Percentiles rank a stretch among this genome's conserved stretches.
Conservation (phyloP, 768 basidiomycete genomes). For the Daedalea quercina region DNA sequence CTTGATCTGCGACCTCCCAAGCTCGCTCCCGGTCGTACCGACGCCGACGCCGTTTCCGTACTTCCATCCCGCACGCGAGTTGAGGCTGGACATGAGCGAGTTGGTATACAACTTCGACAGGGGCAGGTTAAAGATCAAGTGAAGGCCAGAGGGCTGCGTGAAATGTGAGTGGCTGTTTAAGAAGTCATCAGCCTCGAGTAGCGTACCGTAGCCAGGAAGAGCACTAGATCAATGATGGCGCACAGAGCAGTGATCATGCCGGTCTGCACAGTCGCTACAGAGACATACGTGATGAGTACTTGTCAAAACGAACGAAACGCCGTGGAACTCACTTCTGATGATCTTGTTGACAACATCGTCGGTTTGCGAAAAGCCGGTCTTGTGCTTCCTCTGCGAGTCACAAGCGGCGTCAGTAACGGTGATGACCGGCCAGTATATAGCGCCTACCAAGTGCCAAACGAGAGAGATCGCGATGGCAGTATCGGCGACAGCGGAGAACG, state of each 20-base stretch:
- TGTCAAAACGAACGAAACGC: not conserved
- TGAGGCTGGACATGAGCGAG: conserved; percentile 32
- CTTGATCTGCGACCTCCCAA: conserved; percentile 6
- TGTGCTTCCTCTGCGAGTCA: conserved; percentile 28
- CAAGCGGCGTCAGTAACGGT: not conserved
- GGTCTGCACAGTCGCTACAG: conserved; percentile 31
- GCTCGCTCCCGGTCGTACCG: conserved; percentile 6
- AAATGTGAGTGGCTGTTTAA: not conserved
- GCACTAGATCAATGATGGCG: conserved; percentile 23
- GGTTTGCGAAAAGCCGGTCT: conserved; percentile 35
- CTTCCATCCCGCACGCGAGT: conserved; percentile 29
- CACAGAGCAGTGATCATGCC: conserved; percentile 29
- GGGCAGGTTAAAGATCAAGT: conserved; percentile 30
- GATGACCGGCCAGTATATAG: not conserved
- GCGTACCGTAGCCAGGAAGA: conserved; percentile 25
- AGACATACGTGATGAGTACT: not conserved
- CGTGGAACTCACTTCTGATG: conserved; percentile 27
- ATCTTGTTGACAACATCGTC: conserved; percentile 38
- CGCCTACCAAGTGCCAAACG: conserved; percentile 36
- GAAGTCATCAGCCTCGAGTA: not conserved
- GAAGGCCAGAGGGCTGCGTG: conserved; percentile 19
- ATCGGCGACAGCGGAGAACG: conserved; percentile 33
- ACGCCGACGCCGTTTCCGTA: conserved; percentile 14
- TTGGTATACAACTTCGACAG: conserved; percentile 34
- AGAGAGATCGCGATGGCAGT: conserved; percentile 36